Base-by-base conservation (phyloP, 2,329 filamentous ascomycete species). In the Cordyceps tenuipes region DNA sequence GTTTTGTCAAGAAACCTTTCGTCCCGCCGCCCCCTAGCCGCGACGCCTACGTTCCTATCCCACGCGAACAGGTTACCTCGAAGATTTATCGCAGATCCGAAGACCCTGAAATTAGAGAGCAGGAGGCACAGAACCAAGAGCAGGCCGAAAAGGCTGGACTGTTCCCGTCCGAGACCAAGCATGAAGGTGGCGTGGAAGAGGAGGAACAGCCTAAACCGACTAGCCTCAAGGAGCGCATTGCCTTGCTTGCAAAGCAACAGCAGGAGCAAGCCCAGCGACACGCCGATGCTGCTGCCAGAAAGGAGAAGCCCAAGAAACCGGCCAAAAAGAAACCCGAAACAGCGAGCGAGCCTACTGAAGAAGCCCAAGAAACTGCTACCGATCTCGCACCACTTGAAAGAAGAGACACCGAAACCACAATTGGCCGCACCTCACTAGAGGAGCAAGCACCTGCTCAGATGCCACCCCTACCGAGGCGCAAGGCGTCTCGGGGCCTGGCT, bases 1-100 rank as follows among this genome's bases (percentile, higher is more conserved):
- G 81, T 57, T 97, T 97, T 69, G 86, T 99, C 74, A 97, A 93
- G 80, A 97, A 97, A 75, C 91, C 93, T 0, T 99, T 97, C 68
- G 92, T 99, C 60, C 90, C 94, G 3, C 91, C 94, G 56, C 94
- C 94, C 19, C 94, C 94, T 0, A 96, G 91, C 72, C 88, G 91
- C 66, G 88, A 97, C 76, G 89, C 93, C 26, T 99, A 90, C 68
- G 82, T 99, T 10, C 90, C 94, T 26, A 86, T 89, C 4, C 80
- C 82, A 34, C 84, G 86, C 23, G 88, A 94, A 63, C 75, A 82
- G 17, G 86, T 88, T 1, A 82, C 87, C 5, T 81, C 87, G 52
- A 95, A 88, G 75, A 73, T 91, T 23, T 96, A 97, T 70, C 84
- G 86, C 59, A 83, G 94, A 51, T 92, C 97, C 8, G 93, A 97